Evolutionary conservation across 2,329 filamentous ascomycete genomes (phyloP).

Genomic region (Fusarium oxysporum): DNA sequence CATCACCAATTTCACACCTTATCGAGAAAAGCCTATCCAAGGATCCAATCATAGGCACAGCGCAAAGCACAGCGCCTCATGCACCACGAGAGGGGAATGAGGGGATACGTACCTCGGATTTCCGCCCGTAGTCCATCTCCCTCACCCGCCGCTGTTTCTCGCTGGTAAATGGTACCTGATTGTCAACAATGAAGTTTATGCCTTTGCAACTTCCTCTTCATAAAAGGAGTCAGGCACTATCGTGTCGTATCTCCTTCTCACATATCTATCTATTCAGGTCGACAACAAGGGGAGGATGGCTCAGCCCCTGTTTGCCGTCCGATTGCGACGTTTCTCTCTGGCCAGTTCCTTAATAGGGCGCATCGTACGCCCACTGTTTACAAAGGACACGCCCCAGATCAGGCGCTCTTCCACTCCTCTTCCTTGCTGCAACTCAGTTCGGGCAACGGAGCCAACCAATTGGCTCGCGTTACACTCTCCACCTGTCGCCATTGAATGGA

Average conservation of each 20-base stretch:
- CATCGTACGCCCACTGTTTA: constrained; percentile 23
- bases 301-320: constrained; percentile 41
- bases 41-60: constrained; percentile 32
- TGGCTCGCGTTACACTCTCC: constrained; percentile 29
- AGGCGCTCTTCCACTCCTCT: constrained; percentile 25
- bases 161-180: background rate
- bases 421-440: constrained; percentile 43
- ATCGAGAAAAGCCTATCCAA: constrained; percentile 35
- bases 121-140: constrained; percentile 11
- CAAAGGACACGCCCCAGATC: constrained; percentile 19
- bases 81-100: constrained; percentile 36
- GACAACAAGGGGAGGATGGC: constrained; percentile 21
- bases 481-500: constrained; percentile 41
- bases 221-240: constrained; percentile 5
- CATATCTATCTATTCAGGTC: constrained; percentile 21
- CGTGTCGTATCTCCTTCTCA: constrained; percentile 6
- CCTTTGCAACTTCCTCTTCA: background rate
- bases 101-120: constrained; percentile 19
- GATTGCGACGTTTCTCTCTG: constrained; percentile 43
- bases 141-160: background rate
- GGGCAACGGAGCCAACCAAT: constrained; percentile 41
- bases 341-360: constrained; percentile 31
- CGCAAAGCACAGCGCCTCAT: constrained; percentile 34
- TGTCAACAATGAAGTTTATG: background rate
- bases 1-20: constrained; percentile 34